Percentiles rank a stretch among this genome's conserved stretches.
Evolutionary conservation across 73 alveolate species (phyloP).

Genomic region (Effrenium voratum): DNA sequence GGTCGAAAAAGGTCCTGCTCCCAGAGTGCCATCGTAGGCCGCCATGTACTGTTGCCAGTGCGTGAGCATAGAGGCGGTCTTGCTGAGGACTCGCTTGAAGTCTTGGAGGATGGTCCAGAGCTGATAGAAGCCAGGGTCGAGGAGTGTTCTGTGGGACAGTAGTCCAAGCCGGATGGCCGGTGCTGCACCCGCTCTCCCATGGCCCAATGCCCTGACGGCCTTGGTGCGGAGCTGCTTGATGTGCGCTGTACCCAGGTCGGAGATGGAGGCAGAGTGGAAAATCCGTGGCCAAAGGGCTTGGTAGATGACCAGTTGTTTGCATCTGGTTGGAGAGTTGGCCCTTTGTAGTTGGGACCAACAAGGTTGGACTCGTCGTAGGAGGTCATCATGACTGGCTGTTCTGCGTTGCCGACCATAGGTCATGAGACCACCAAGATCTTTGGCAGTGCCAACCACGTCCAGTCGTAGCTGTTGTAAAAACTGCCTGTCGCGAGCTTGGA

Average conservation of each 20-base stretch:
- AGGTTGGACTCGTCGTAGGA: neutral
- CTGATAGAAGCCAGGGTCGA: conserved; percentile 27
- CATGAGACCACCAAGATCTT: conserved; percentile 19
- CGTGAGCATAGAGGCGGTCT: neutral
- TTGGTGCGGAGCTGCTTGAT: neutral
- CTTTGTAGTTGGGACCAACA: neutral
- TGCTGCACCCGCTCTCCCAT: neutral
- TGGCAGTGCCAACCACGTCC: neutral
- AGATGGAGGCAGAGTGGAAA: neutral
- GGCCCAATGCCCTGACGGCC: neutral
- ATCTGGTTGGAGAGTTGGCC: neutral
- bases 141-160: neutral
- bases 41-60: neutral
- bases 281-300: neutral
- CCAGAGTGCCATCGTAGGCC: neutral
- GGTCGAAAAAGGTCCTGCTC: neutral
- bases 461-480: neutral
- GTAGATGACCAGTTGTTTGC: neutral
- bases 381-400: neutral
- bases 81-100: neutral
- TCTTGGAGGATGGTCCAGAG: neutral
- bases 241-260: neutral
- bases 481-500: neutral
- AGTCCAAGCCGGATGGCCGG: neutral
- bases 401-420: neutral